Conservation (phyloP, 148 eudicot species). For the Pouteria glomerata region DNA sequence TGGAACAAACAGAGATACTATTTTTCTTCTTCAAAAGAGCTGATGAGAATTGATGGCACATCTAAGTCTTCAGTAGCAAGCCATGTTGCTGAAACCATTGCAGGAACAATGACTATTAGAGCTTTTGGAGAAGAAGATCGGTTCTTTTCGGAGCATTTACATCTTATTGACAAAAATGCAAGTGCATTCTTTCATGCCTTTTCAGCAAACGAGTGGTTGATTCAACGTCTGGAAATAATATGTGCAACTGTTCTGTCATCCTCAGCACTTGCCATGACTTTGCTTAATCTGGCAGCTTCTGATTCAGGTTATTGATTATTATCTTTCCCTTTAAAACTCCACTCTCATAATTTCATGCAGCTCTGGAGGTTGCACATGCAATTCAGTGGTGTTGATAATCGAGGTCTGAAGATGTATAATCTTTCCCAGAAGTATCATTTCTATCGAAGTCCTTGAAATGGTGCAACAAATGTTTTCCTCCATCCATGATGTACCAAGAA, state of each 20-base stretch:
- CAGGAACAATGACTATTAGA: constrained; percentile 50
- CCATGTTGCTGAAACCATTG: constrained; percentile 41
- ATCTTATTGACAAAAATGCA: constrained; percentile 40
- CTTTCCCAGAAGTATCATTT: too few species aligned
- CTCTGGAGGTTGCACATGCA: too few species aligned
- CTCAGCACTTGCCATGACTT: constrained; percentile 39
- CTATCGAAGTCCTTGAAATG: too few species aligned
- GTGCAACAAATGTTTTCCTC: too few species aligned
- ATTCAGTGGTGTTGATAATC: too few species aligned
- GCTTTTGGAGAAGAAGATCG: constrained; percentile 51
- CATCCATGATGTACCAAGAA: too few species aligned
- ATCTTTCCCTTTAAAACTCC: not conserved
- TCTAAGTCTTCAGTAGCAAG: constrained; percentile 49
- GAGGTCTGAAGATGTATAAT: too few species aligned
- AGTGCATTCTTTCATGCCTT: constrained; percentile 43
- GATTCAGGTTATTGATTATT: constrained; percentile 22
- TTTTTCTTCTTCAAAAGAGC: constrained; percentile 49
- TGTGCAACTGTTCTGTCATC: constrained; percentile 35
- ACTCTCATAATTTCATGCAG: not conserved
- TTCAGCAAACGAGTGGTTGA: constrained; percentile 51
- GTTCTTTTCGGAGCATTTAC: constrained; percentile 28
- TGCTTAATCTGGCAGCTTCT: constrained; percentile 29
- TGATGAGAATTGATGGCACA: constrained; percentile 58
- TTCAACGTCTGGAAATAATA: constrained; percentile 45
- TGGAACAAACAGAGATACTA: constrained; percentile 33